A percentile compares a stretch with the other conserved stretches of the same genome.
Evolutionary conservation across 2,329 filamentous ascomycete species (phyloP).

Genomic region (Colletotrichum limetticola): DNA sequence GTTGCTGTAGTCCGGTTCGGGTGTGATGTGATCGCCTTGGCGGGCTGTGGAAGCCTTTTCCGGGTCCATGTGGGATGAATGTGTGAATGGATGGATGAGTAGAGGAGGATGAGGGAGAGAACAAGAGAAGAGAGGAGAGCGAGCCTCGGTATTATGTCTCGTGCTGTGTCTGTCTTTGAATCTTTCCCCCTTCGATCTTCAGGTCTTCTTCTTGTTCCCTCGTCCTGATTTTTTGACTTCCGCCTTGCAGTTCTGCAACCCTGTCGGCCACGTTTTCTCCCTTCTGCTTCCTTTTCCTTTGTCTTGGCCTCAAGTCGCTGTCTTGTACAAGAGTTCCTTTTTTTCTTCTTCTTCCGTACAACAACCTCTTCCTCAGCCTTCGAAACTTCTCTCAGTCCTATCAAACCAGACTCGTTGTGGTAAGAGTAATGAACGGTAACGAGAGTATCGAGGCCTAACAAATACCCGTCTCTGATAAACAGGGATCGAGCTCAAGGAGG

Average conservation of each 20-base stretch:
- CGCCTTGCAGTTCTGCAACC: not conserved
- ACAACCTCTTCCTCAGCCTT: not conserved
- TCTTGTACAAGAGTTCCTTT: not conserved
- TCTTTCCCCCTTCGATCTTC: not conserved
- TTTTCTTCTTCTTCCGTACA: not conserved
- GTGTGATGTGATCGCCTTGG: not conserved
- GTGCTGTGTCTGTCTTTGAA: not conserved
- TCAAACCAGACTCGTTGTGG: not conserved
- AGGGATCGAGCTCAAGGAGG: not conserved
- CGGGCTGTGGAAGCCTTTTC: slow-evolving; percentile 22
- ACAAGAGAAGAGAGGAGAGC: not conserved
- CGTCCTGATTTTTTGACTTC: not conserved
- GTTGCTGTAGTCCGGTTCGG: slow-evolving; percentile 28
- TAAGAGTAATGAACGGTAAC: not conserved
- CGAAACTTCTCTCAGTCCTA: not conserved
- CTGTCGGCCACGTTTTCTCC: not conserved
- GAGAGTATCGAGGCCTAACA: too few relatives aligned
- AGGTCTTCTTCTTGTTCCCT: not conserved
- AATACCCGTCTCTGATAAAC: not conserved
- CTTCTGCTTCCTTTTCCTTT: not conserved
- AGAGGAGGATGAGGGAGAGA: not conserved
- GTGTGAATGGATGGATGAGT: too few relatives aligned
- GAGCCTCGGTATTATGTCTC: not conserved
- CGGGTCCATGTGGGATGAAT: slow-evolving; percentile 19
- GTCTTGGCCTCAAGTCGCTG: not conserved